Conservation (phyloP, 768 basidiomycete genomes). For the Exsudoporus frostii region DNA sequence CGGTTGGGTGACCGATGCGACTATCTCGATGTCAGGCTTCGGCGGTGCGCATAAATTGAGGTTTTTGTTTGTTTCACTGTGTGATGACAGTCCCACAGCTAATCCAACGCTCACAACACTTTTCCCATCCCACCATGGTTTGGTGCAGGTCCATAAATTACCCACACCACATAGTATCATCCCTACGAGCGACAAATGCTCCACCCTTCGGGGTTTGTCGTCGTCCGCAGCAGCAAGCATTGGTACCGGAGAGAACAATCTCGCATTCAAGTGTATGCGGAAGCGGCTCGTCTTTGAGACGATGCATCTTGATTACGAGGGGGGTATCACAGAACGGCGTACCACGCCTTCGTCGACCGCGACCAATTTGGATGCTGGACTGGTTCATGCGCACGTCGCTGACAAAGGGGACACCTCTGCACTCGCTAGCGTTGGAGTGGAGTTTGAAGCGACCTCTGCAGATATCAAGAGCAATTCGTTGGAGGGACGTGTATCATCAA, state of each 20-base stretch:
- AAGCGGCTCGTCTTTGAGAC: slow-evolving; percentile 89
- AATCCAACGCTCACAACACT: slow-evolving; percentile 70
- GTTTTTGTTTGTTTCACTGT: background rate
- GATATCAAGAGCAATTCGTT: background rate
- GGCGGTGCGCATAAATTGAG: slow-evolving; percentile 51
- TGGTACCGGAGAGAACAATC: slow-evolving; percentile 90
- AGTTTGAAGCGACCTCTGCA: slow-evolving; percentile 36
- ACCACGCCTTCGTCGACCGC: slow-evolving; percentile 47
- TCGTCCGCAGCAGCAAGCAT: slow-evolving; percentile 47
- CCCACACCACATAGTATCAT: slow-evolving; percentile 73
- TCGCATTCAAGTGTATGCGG: slow-evolving; percentile 90
- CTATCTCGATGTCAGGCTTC: slow-evolving; percentile 73
- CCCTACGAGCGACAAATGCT: slow-evolving; percentile 79
- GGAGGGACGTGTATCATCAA: slow-evolving; percentile 10
- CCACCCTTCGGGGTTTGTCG: slow-evolving; percentile 76
- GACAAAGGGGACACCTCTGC: slow-evolving; percentile 14
- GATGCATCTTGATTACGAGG: slow-evolving; percentile 81
- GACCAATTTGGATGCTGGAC: slow-evolving; percentile 16
- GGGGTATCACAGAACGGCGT: slow-evolving; percentile 76
- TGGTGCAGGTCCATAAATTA: slow-evolving; percentile 72
- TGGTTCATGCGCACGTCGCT: slow-evolving; percentile 17
- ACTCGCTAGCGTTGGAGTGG: slow-evolving; percentile 42
- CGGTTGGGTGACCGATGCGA: slow-evolving; percentile 75
- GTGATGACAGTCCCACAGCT: slow-evolving; percentile 40
- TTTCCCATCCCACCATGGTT: slow-evolving; percentile 86